Evolutionary conservation across 192 early-diverging fungal genomes (phyloP), one percentile per base, ranked within the genome.

Genomic region (Coemansia sp.): DNA sequence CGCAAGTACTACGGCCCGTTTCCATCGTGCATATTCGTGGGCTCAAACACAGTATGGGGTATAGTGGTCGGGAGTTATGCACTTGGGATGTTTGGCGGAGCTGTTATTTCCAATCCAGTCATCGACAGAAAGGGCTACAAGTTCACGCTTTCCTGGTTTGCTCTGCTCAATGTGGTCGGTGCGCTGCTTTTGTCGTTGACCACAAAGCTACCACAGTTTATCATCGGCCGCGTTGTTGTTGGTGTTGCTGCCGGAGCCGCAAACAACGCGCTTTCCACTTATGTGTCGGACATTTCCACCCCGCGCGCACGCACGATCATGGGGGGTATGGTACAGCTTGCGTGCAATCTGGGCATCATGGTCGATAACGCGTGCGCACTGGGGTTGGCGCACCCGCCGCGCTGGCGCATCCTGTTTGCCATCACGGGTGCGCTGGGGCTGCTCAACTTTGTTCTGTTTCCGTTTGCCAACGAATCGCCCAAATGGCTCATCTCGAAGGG

Each of bases 301-400:
- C 81, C 88, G 23, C 82, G 78, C 29, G 72, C 82, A 31, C 84
- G 92, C 55, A 92, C 91, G 1, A 67, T 84, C 16, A 76, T 94
- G 70, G 92, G 94, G 18, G 84, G 87, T 18, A 77, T 87, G 61
- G 85, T 89, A 70, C 92, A 93, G 74, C 77, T 93, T 60, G 76
- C 85, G 1, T 87, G 92, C 34, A 91, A 92, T 40, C 59, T 91
- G 48, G 94, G 94, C 7, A 89, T 95, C 68, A 79, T 95, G 68
- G 35, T 89, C 4, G 84, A 89, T 66, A 88, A 90, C 48, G 63
- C 87, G 7, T 72, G 85, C 23, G 92, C 86, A 16, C 67, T 90
- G 21, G 84, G 84, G 15, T 75, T 91, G 43, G 74, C 84, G 9
- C 68, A 29, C 30, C 74, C 89, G 10, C 86, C 87, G 2, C 73